These are phyloP conservation scores for Nothophytophthora sp. DNA, from an alignment of 352 stramenopile species.

Conservation along the genomic window DNA sequence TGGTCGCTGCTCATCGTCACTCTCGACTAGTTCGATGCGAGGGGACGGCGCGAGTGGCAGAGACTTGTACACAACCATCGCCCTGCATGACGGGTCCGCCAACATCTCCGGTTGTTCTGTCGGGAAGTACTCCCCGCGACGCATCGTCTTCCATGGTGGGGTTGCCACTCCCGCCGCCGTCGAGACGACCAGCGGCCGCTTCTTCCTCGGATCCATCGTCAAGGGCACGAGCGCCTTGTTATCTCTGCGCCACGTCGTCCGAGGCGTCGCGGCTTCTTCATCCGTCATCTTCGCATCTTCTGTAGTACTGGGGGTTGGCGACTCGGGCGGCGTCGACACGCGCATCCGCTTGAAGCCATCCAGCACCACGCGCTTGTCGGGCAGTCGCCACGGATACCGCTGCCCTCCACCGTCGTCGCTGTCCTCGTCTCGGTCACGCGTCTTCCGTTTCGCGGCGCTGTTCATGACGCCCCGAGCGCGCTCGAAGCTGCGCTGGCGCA, in stretches of 20 bases:
- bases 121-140: conserved; percentile 2
- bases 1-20: conserved; percentile 38
- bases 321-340: conserved; percentile 44
- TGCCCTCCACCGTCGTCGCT: conserved; percentile 15
- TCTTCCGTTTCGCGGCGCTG: conserved; percentile 41
- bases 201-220: conserved; percentile 6
- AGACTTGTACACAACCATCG: conserved; percentile 49
- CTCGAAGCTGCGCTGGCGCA: conserved; percentile 56
- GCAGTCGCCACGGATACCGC: conserved; percentile 1
- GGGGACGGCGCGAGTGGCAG: conserved; percentile 23
- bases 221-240: conserved; percentile 23
- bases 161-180: neutral
- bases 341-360: conserved; percentile 74
- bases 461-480: conserved; percentile 27
- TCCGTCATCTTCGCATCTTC: conserved; percentile 41
- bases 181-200: conserved; percentile 21
- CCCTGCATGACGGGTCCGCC: conserved; percentile 37
- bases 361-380: conserved; percentile 27
- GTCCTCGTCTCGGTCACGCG: conserved; percentile 21
- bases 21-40: conserved; percentile 55
- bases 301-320: conserved; percentile 9
- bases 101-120: conserved; percentile 4
- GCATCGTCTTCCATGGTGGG: conserved; percentile 17
- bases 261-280: conserved; percentile 19
- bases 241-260: conserved; percentile 20